Base-by-base conservation (phyloP, 768 basidiomycete species). In the Termitomyces sp. region DNA sequence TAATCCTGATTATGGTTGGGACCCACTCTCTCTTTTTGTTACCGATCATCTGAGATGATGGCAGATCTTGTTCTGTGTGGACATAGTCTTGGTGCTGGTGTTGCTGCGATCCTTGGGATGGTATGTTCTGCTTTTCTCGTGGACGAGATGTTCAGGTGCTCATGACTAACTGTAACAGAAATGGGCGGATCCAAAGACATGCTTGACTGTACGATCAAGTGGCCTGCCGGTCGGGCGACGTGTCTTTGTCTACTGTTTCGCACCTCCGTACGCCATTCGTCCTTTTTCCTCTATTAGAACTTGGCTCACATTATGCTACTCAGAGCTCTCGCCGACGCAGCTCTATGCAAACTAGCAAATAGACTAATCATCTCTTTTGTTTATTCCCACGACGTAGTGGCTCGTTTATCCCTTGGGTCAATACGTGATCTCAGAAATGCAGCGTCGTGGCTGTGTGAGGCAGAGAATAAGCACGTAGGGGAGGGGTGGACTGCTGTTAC, bases 161-260 rank as follows among this genome's bases (percentile, higher is more conserved):
- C 15, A 47, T 49, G 43, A 33, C 48, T 26, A 35, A 41, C 46
- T 63, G 5, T 23, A 43, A 43, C 59, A 91, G 90, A 87, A 89
- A 81, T 94, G 91, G 91, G 88, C 90, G 1, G 88, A 91, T 66
- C 88, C 89, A 19, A 78, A 73, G 60, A 92, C 86, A 1, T 91
- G 91, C 60, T 74, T 86, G 42, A 94, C 79, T 0, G 78, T 81
- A 38, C 73, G 76, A 45, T 81, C 85, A 30, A 87, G 87, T 58
- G 89, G 89, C 7, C 76, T 92, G 14, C 89, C 90, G 11, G 71
- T 76, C 14, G 80, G 80, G 53, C 76, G 89, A 41, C 74, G 79
- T 35, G 86, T 90, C 12, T 82, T 83, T 26, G 88, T 86, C 1
- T 92, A 88, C 64, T 87, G 86, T 64, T 87, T 91, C 67, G 90